Conservation (phyloP, 768 basidiomycete genomes). For the Amyloporia xantha region DNA sequence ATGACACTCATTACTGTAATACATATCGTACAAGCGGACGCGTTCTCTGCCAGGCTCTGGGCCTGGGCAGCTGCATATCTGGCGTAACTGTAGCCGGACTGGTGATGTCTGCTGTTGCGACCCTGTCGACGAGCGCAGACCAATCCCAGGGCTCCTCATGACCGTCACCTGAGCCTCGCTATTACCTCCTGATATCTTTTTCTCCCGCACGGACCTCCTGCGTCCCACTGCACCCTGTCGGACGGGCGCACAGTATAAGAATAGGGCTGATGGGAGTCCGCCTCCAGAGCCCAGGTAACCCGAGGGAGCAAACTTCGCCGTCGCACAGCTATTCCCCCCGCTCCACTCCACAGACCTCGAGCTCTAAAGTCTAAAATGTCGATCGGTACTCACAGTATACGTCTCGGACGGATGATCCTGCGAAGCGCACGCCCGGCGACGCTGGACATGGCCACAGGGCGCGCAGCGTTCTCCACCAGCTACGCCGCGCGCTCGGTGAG, state of each 20-base stretch:
- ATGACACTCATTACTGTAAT: background rate
- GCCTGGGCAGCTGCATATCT: background rate
- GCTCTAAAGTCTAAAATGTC: background rate
- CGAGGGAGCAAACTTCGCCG: background rate
- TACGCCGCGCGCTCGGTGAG: background rate
- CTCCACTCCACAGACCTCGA: background rate
- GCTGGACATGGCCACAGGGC: background rate
- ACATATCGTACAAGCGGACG: background rate
- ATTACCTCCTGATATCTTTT: background rate
- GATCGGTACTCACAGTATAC: background rate
- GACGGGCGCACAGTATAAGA: background rate
- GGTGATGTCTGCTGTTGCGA: background rate
- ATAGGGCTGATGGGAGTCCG: background rate
- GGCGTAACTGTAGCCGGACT: background rate
- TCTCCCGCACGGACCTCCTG: background rate
- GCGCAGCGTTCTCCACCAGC: constrained; percentile 13
- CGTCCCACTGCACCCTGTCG: background rate
- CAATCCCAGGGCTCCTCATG: constrained; percentile 1
- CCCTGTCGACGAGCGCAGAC: background rate
- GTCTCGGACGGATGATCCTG: background rate
- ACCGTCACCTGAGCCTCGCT: constrained; percentile 5
- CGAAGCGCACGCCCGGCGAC: background rate
- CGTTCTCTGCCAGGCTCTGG: background rate
- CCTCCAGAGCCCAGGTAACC: background rate
- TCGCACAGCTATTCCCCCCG: background rate